Percentiles rank a stretch among this genome's conserved stretches.
Conservation (phyloP, 2,329 filamentous ascomycete species). For the Colletotrichum sojae region DNA sequence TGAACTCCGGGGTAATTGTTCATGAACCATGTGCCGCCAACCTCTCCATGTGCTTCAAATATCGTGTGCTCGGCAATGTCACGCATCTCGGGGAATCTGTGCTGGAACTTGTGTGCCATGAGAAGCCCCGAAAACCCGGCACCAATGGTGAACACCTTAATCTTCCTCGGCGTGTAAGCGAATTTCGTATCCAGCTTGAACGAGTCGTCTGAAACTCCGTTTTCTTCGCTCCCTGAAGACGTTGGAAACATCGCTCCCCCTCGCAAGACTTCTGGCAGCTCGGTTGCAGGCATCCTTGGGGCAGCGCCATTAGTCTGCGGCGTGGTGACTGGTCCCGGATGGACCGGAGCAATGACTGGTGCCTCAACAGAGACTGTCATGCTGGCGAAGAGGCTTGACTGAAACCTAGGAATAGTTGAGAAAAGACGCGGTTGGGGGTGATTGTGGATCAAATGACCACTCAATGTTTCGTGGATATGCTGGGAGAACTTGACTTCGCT, state of each 20-base stretch:
- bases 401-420: neutral
- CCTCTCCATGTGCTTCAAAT: conserved; percentile 49
- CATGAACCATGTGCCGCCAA: conserved; percentile 53
- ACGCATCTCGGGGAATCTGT: conserved; percentile 50
- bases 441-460: no score
- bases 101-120: conserved; percentile 54
- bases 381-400: neutral
- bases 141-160: conserved; percentile 53
- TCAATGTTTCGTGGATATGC: no score
- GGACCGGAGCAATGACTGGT: conserved; percentile 9
- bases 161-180: conserved; percentile 48
- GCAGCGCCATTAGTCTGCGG: conserved; percentile 2
- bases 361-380: conserved; percentile 34
- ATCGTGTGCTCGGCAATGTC: conserved; percentile 44
- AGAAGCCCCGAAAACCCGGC: conserved; percentile 51
- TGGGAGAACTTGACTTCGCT: no score
- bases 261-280: conserved; percentile 25
- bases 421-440: neutral
- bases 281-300: conserved; percentile 17
- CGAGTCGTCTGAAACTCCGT: conserved; percentile 42
- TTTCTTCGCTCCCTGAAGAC: conserved; percentile 10
- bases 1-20: conserved; percentile 50
- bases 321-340: neutral
- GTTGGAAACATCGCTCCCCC: neutral
- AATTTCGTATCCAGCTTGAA: conserved; percentile 46